Evolutionary conservation across 2,329 filamentous ascomycete species (phyloP).

Genomic region (Fusarium sp.): DNA sequence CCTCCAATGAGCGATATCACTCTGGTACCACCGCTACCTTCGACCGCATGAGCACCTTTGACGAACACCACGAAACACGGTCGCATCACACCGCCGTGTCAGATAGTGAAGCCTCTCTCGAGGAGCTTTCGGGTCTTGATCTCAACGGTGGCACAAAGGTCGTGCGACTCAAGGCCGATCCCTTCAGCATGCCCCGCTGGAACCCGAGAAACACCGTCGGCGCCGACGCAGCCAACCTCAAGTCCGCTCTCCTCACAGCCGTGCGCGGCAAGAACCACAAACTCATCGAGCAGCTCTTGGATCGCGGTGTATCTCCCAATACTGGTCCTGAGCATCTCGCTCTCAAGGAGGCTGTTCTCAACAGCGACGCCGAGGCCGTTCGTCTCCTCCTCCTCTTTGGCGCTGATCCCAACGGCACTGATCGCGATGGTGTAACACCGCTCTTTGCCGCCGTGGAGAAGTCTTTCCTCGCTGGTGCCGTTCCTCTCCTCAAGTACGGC

Average conservation of each 20-base stretch:
- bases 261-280: constrained; percentile 67
- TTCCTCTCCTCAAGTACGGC: constrained; percentile 71
- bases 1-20: constrained; percentile 45
- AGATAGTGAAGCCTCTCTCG: constrained; percentile 43
- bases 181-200: constrained; percentile 61
- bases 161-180: constrained; percentile 61
- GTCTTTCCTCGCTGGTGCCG: constrained; percentile 65
- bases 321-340: constrained; percentile 57
- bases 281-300: constrained; percentile 65
- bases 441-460: constrained; percentile 62
- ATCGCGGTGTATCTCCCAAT: constrained; percentile 65
- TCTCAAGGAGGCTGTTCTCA: constrained; percentile 63
- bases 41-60: constrained; percentile 46
- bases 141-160: constrained; percentile 53
- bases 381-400: constrained; percentile 67
- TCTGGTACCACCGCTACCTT: constrained; percentile 39
- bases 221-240: constrained; percentile 56
- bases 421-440: constrained; percentile 61
- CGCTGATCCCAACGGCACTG: constrained; percentile 63
- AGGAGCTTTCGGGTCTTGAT: constrained; percentile 51
- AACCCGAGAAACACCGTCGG: constrained; percentile 57
- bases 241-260: constrained; percentile 61
- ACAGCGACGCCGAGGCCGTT: constrained; percentile 62
- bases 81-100: constrained; percentile 40
- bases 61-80: constrained; percentile 42